phyloP scores from a whole-genome alignment of 495 filamentous ascomycete genomes.

The Aspergillus indologenus region DNA sequence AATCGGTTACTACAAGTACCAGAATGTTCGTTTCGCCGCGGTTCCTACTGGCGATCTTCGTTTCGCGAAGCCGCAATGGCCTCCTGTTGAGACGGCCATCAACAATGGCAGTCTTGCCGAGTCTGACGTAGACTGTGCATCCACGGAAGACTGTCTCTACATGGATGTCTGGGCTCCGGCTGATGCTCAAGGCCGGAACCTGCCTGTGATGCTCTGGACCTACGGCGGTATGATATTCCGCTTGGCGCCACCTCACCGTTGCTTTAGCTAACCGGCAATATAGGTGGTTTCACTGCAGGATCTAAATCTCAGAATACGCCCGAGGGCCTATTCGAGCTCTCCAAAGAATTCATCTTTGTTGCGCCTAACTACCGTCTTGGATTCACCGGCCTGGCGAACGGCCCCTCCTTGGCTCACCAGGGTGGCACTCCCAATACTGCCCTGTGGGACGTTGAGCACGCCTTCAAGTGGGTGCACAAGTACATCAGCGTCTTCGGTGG shows the following conservation, averaged over 20 bases:
- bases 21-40: slow-evolving; percentile 57
- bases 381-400: slow-evolving; percentile 54
- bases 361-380: slow-evolving; percentile 51
- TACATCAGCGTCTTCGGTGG: slow-evolving; percentile 46
- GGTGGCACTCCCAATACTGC: slow-evolving; percentile 47
- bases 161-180: slow-evolving; percentile 40
- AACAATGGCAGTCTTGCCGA: slow-evolving; percentile 50
- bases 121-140: slow-evolving; percentile 43
- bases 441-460: slow-evolving; percentile 49
- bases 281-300: slow-evolving; percentile 37
- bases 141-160: slow-evolving; percentile 40
- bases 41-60: slow-evolving; percentile 53
- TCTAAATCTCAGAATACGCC: slow-evolving; percentile 30
- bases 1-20: slow-evolving; percentile 27
- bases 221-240: slow-evolving; percentile 24
- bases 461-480: slow-evolving; percentile 33
- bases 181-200: slow-evolving; percentile 23
- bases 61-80: slow-evolving; percentile 53
- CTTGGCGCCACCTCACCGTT: neutral
- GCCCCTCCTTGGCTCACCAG: slow-evolving; percentile 29
- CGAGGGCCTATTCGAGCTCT: slow-evolving; percentile 25
- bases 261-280: neutral
- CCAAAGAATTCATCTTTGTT: slow-evolving; percentile 44
- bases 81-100: slow-evolving; percentile 39
- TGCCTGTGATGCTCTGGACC: slow-evolving; percentile 41